phyloP scores from a whole-genome alignment of 257 asterid species.

The Cynanchum wilfordii region DNA sequence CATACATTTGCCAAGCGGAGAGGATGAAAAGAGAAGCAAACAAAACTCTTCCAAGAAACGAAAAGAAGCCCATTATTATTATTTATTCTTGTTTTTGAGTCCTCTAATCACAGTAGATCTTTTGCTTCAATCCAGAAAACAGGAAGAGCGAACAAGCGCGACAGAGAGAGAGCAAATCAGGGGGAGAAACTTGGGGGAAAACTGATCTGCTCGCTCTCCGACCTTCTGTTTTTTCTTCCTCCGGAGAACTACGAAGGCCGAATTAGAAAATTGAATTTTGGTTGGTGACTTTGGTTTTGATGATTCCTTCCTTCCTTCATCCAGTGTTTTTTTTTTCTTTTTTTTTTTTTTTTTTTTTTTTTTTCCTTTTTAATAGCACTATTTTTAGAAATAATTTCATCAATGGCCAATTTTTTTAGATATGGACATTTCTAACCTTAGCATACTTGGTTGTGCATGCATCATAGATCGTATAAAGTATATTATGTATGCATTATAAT shows the following conservation, averaged over 20 bases:
- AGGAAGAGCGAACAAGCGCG: not conserved
- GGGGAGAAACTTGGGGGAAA: not conserved
- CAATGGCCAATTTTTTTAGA: too few relatives aligned
- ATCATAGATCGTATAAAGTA: too few relatives aligned
- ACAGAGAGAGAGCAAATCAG: conserved; percentile 3
- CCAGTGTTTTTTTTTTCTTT: too few relatives aligned
- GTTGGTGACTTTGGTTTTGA: conserved; percentile 10
- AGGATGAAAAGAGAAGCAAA: conserved; percentile 93
- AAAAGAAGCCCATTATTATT: conserved; percentile 66
- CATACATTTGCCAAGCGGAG: conserved; percentile 92
- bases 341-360: too few relatives aligned
- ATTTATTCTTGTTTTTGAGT: not conserved
- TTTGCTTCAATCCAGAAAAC: conserved; percentile 1
- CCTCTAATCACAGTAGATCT: not conserved
- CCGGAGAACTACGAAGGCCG: not conserved
- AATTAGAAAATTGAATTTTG: conserved; percentile 4
- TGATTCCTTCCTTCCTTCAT: not conserved
- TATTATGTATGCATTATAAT: too few relatives aligned
- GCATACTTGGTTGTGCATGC: too few relatives aligned
- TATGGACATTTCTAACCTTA: too few relatives aligned
- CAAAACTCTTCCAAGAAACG: conserved; percentile 78
- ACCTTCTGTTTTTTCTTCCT: not conserved
- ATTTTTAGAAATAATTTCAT: too few relatives aligned
- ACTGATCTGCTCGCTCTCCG: conserved; percentile 2
- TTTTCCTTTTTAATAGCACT: too few relatives aligned